Evolutionary conservation across 257 asterid species (phyloP).

Genomic region (Avicennia marina): DNA sequence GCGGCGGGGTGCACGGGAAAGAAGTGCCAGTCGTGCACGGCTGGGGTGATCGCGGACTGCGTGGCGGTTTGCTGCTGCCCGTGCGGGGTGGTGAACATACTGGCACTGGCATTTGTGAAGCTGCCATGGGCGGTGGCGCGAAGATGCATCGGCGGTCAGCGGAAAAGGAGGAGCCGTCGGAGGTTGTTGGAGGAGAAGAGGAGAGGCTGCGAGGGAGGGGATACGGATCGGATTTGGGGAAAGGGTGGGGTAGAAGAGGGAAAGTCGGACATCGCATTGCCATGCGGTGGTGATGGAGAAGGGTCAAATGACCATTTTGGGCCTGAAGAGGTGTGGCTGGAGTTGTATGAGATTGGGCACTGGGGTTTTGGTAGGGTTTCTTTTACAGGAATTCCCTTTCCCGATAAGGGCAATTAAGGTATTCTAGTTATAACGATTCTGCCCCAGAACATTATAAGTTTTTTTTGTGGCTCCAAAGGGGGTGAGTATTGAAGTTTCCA

Average conservation of each 20-base stretch:
- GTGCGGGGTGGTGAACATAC: constrained; percentile 68
- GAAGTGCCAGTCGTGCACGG: constrained; percentile 81
- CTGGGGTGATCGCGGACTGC: constrained; percentile 83
- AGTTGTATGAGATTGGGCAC: constrained; percentile 63
- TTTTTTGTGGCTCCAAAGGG: not conserved
- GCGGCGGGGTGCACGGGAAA: constrained; percentile 64
- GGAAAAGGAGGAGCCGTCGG: constrained; percentile 20
- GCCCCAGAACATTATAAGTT: too few species aligned
- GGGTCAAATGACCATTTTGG: constrained; percentile 45
- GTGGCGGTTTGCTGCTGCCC: constrained; percentile 96
- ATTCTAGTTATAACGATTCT: not conserved
- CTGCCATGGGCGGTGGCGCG: constrained; percentile 84
- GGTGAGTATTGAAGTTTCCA: too few species aligned
- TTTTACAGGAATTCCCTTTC: constrained; percentile 57
- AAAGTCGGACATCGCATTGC: constrained; percentile 19
- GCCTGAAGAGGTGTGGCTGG: constrained; percentile 66
- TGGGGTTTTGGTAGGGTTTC: constrained; percentile 97
- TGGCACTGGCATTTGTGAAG: constrained; percentile 61
- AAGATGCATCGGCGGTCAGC: constrained; percentile 37
- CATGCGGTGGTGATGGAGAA: constrained; percentile 10
- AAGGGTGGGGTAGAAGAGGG: constrained; percentile 20
- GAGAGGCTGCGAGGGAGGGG: not conserved
- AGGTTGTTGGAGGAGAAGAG: constrained; percentile 23
- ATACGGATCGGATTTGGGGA: constrained; percentile 33
- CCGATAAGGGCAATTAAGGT: constrained; percentile 33